Conservation (phyloP, 768 basidiomycete genomes). For the Tubosaeta sp. region DNA sequence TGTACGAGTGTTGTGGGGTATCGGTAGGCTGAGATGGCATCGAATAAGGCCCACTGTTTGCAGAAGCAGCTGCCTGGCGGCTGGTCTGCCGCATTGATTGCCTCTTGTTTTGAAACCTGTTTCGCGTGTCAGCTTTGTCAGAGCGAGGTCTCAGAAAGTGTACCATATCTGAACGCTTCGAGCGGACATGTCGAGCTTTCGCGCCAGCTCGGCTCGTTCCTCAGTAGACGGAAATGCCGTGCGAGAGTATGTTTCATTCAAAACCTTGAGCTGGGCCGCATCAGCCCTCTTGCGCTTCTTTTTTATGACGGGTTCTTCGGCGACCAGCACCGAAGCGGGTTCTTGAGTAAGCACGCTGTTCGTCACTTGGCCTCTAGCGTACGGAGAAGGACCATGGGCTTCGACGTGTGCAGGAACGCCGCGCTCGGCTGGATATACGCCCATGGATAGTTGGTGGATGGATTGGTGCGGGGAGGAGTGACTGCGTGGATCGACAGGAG, state of each 20-base stretch:
- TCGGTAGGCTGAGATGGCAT: slow-evolving; percentile 34
- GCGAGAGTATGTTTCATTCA: slow-evolving; percentile 75
- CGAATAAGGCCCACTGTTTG: slow-evolving; percentile 41
- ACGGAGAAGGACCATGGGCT: slow-evolving; percentile 42
- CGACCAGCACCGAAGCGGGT: slow-evolving; percentile 32
- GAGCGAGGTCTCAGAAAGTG: slow-evolving; percentile 17
- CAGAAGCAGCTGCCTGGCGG: slow-evolving; percentile 49
- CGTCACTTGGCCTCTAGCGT: slow-evolving; percentile 40
- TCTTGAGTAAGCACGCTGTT: slow-evolving; percentile 31
- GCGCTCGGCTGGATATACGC: slow-evolving; percentile 30
- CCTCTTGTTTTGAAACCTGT: slow-evolving; percentile 85
- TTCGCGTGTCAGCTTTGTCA: slow-evolving; percentile 18
- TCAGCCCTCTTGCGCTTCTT: slow-evolving; percentile 87
- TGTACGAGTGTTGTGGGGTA: slow-evolving; percentile 33
- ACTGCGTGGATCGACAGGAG: slow-evolving; percentile 35
- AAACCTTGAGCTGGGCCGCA: slow-evolving; percentile 70
- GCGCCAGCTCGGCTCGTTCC: slow-evolving; percentile 74
- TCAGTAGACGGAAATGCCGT: slow-evolving; percentile 88
- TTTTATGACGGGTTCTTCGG: slow-evolving; percentile 71
- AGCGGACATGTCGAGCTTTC: slow-evolving; percentile 76
- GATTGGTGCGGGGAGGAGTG: slow-evolving; percentile 24
- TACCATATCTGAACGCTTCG: slow-evolving; percentile 87
- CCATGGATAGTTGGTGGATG: slow-evolving; percentile 26
- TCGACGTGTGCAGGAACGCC: slow-evolving; percentile 38
- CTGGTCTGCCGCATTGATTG: slow-evolving; percentile 79